Evolutionary conservation across 805 yeast species (phyloP).

Genomic region (Candida hispaniensis): DNA sequence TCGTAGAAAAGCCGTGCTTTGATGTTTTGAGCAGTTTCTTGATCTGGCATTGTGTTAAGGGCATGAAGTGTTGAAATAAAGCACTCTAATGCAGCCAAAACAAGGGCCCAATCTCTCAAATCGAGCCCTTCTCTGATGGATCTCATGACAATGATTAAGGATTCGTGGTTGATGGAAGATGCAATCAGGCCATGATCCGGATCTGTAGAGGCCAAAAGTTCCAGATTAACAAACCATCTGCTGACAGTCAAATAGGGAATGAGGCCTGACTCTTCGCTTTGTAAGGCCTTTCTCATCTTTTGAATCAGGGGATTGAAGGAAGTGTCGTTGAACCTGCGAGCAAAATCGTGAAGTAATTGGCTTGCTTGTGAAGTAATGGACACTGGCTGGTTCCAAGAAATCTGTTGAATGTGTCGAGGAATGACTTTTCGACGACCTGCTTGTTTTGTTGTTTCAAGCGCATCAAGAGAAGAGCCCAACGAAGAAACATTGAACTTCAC

Average conservation of each 20-base stretch:
- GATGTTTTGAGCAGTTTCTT: constrained; percentile 46
- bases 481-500: constrained; percentile 5
- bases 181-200: constrained; percentile 29
- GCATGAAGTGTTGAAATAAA: constrained; percentile 50
- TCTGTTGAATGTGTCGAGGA: too few relatives aligned
- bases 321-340: constrained; percentile 5
- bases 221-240: constrained; percentile 70
- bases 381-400: constrained; percentile 13
- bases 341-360: background rate
- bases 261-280: constrained; percentile 30
- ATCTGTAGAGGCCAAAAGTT: constrained; percentile 25
- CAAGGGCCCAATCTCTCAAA: constrained; percentile 41
- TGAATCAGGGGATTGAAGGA: constrained; percentile 35
- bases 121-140: constrained; percentile 32
- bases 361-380: background rate
- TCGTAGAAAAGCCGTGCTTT: constrained; percentile 62
- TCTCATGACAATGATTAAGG: constrained; percentile 43
- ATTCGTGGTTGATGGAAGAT: constrained; percentile 46
- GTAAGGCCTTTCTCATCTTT: constrained; percentile 39
- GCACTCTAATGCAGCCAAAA: constrained; percentile 60
- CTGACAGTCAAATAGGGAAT: constrained; percentile 46
- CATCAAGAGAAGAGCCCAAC: background rate
- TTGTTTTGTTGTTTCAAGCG: too few relatives aligned
- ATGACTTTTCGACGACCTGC: too few relatives aligned
- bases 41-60: constrained; percentile 36